These are phyloP conservation scores for Osmanthus fragrans DNA, from an alignment of 257 asterid species.

Conservation along the genomic window DNA sequence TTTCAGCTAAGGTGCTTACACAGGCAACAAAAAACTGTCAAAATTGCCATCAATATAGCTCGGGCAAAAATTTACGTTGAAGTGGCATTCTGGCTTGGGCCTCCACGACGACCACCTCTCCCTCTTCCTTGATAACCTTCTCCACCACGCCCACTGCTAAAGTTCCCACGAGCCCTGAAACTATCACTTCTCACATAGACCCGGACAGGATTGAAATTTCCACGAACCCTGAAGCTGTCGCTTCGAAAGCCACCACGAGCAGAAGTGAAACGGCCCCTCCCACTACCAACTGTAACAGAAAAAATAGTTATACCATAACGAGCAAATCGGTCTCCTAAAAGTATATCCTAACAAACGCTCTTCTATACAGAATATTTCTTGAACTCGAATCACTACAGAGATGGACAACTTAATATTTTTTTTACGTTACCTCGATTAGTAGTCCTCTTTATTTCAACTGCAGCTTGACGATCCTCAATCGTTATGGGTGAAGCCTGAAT, in stretches of 20 bases:
- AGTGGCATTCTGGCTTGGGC: constrained; percentile 27
- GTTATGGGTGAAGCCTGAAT: constrained; percentile 68
- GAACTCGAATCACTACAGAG: not conserved
- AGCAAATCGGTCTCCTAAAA: constrained; percentile 3
- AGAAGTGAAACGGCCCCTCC: constrained; percentile 57
- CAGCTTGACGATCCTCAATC: constrained; percentile 61
- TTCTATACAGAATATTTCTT: not conserved
- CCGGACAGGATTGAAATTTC: constrained; percentile 51
- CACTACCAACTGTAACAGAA: constrained; percentile 50
- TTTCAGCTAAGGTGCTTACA: constrained; percentile 21
- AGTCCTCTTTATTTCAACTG: constrained; percentile 79
- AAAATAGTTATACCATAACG: constrained; percentile 4
- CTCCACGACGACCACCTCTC: constrained; percentile 38
- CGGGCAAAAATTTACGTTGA: constrained; percentile 21
- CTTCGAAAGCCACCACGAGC: constrained; percentile 65
- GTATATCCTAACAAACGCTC: not conserved
- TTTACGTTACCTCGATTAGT: constrained; percentile 61
- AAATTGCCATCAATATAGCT: constrained; percentile 27
- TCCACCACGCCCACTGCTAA: constrained; percentile 31
- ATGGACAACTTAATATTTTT: not conserved
- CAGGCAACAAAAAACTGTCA: constrained; percentile 27
- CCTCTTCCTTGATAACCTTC: constrained; percentile 56
- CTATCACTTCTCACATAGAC: constrained; percentile 58
- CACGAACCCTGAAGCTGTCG: constrained; percentile 62
- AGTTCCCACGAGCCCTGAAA: constrained; percentile 53